Evolutionary conservation across 345 rosid species (phyloP), one percentile per base, ranked within the genome.

Genomic region (Combretum micranthum): DNA sequence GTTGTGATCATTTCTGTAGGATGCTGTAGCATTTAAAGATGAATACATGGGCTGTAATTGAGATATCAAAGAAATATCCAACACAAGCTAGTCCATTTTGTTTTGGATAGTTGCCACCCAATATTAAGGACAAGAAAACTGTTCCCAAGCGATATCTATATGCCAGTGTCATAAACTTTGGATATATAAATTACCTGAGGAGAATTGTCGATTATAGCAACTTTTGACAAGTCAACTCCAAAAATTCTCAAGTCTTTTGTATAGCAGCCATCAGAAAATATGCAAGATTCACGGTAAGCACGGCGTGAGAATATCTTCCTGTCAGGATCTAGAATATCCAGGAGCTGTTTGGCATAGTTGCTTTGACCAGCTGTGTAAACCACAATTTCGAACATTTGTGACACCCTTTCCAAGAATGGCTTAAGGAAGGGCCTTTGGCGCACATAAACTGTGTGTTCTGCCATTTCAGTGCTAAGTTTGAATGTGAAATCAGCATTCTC

Each of bases 371-470:
- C 71, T 2, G 71, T 67, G 47, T 60, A 67, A 44, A 67, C 51
- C 25, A 67, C 60, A 16, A 67, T 56, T 21, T 67, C 71, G 44
- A 67, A 67, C 65, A 67, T 67, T 48, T 67, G 66, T 23, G 66
- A 61, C 20, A 67, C 71, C 46, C 62, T 67, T 19, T 67, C 71
- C 71, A 67, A 56, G 60, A 67, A 67, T 13, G 47, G 15, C 66
- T 44, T 44, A 17, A 67, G 61, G 22, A 19, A 67, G 44, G 71
- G 71, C 71, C 71, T 67, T 46, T 56, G 60, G 12, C 66, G 60
- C n/a, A 67, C 71, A 42, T 61, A 67, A 49, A 67, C 65, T 11
- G 66, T 67, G 52, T 61, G 65, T 51, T 67, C 62, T 45, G 49
- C 64, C 62, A 45, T 55, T 56, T 61, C 61, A 43, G 43, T 48